phyloP scores from a whole-genome alignment of 805 yeast species.

The Torulaspora maleeae region DNA sequence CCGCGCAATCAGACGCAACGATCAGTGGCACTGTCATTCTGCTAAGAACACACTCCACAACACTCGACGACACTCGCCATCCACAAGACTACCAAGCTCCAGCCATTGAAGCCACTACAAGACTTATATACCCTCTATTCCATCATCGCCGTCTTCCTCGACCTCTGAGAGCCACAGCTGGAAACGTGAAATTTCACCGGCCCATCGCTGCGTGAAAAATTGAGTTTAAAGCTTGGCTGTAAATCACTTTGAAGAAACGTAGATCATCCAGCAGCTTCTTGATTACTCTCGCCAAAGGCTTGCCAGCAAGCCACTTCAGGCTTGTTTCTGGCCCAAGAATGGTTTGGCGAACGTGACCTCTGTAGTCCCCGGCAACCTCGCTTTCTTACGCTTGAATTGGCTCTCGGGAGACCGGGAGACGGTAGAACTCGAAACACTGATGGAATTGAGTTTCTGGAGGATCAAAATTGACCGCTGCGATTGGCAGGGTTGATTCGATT shows the following conservation, averaged over 20 bases:
- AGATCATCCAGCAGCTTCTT: too few relatives aligned
- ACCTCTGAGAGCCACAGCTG: neutral
- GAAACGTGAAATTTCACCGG: neutral
- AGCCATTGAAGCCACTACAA: neutral
- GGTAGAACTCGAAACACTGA: too few relatives aligned
- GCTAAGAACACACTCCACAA: too few relatives aligned
- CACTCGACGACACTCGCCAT: neutral
- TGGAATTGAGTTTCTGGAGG: too few relatives aligned
- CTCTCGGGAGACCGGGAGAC: too few relatives aligned
- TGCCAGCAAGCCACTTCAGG: too few relatives aligned
- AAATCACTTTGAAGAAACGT: neutral
- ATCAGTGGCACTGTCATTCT: conserved; percentile 33
- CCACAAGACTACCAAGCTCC: neutral
- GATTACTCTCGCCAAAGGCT: too few relatives aligned
- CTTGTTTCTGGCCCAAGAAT: too few relatives aligned
- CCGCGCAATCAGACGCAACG: conserved; percentile 43
- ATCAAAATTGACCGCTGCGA: neutral
- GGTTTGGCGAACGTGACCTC: too few relatives aligned
- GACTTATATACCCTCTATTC: neutral
- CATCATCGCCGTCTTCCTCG: neutral
- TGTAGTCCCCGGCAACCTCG: too few relatives aligned
- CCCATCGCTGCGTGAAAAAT: neutral
- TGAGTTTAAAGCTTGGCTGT: neutral
- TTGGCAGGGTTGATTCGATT: neutral
- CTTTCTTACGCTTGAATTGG: too few relatives aligned